Evolutionary conservation across 306 rosid genomes (phyloP), one percentile per base, ranked within the genome.

Genomic region (Prunus mume): DNA sequence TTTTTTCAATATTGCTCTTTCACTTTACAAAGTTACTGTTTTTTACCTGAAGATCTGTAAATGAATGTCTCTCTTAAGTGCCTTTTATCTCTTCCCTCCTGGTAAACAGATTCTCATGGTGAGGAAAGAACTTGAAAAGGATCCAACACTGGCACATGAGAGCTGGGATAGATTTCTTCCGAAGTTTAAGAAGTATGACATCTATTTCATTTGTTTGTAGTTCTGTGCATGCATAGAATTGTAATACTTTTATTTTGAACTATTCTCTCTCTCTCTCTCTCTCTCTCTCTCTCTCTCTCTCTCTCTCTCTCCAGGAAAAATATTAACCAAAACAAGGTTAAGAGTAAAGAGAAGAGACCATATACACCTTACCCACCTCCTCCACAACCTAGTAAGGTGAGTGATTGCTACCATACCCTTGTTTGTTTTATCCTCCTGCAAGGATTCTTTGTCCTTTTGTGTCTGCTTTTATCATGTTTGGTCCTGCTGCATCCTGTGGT

Each of bases 151-250:
- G 57, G 95, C 91, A 8, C 28, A 86, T 3, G 98, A 94, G 84
- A 94, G 80, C 71, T 94, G 98, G 98, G 97, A 92, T 78, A 86
- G 98, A 82, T 95, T 95, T 89, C 97, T 92, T 83, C 97, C 97
- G 8, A 92, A 89, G 67, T 95, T 92, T 83, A 92, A 92, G 71
- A 95, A 89, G 98, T 95, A 92, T 6, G 86, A 6, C 61, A 20
- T 77, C 60, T 22, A 20, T 34, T 50, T 27, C 51, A 25, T 17
- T 30, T 15, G 41, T 65, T 61, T 66, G 20, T 64, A 72, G 74
- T 13, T 68, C n/a, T 83, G 22, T 65, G 34, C 47, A 57, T 81
- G 32, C 32, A 12, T 9, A 15, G 11, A 4, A 20, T 18, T 54
- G 2, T 47, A 28, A 12, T 68, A 24, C 9, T 14, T 41, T 24